phyloP scores from a whole-genome alignment of 495 filamentous ascomycete genomes.

The Pyrenula massariospora region DNA sequence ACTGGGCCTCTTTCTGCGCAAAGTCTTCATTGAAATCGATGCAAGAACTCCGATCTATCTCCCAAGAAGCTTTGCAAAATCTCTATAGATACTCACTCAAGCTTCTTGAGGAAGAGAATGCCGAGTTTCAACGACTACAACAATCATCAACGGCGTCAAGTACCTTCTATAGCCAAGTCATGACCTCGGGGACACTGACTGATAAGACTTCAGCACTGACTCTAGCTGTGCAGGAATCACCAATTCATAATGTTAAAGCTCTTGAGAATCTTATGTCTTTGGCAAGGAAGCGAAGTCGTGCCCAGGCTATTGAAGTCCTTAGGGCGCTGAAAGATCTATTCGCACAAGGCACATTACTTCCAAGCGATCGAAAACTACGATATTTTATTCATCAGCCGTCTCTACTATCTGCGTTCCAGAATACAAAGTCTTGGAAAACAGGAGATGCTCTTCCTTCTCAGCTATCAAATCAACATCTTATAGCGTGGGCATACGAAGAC shows the following conservation, averaged over 20 bases:
- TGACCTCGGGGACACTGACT: conserved; percentile 88
- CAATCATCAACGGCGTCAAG: conserved; percentile 61
- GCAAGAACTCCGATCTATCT: neutral
- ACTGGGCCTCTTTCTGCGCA: conserved; percentile 2
- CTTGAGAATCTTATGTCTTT: conserved; percentile 71
- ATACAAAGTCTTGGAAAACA: conserved; percentile 46
- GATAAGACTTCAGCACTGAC: conserved; percentile 96
- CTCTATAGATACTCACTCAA: conserved; percentile 56
- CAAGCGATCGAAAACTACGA: conserved; percentile 66
- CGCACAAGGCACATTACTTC: conserved; percentile 74
- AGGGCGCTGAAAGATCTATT: conserved; percentile 89
- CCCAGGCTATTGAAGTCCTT: conserved; percentile 86
- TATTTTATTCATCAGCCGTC: conserved; percentile 71
- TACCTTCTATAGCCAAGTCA: conserved; percentile 91
- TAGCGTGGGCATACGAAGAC: conserved; percentile 88
- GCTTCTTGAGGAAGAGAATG: conserved; percentile 63
- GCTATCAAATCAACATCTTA: conserved; percentile 61
- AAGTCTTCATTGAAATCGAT: neutral
- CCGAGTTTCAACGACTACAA: conserved; percentile 30
- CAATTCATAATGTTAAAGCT: conserved; percentile 79
- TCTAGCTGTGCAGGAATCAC: conserved; percentile 87
- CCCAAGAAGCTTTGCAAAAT: neutral
- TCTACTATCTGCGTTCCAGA: conserved; percentile 55
- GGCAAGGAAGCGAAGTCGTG: conserved; percentile 79
- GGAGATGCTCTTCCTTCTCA: conserved; percentile 56